Conservation (phyloP, 345 rosid genomes). For the Gossypium rotundifolium region DNA sequence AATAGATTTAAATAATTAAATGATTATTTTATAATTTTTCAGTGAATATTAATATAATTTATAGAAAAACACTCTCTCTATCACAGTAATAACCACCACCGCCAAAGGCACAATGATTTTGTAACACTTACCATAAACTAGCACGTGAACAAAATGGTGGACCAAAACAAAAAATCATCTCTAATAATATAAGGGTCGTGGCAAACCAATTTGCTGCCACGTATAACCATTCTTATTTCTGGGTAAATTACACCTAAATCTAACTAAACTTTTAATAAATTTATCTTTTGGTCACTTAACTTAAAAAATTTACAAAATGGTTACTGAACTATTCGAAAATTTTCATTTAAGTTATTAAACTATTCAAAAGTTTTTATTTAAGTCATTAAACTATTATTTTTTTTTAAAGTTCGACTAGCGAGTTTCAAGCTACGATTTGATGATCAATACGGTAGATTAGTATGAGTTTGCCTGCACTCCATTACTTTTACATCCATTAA, state of each 20-base stretch:
- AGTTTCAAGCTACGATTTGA: not conserved
- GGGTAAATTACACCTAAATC: not conserved
- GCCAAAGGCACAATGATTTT: not conserved
- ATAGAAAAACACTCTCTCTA: no score
- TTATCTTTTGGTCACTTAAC: no score
- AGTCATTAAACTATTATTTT: no score
- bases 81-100: not conserved
- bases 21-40: no score
- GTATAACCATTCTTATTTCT: not conserved
- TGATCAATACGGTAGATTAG: not conserved
- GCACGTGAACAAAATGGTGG: not conserved
- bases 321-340: fast-evolving
- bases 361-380: no score
- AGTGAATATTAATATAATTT: no score
- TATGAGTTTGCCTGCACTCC: no score
- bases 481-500: no score
- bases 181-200: not conserved
- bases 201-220: not conserved
- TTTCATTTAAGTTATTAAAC: no score
- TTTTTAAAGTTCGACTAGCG: no score
- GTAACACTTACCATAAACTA: not conserved
- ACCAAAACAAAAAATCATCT: not conserved
- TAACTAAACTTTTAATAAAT: not conserved
- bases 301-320: no score
- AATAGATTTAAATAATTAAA: no score